Percentiles rank a stretch among this genome's conserved stretches.
Evolutionary conservation across 352 stramenopile genomes (phyloP).

Genomic region (Phytopythium sindhum): DNA sequence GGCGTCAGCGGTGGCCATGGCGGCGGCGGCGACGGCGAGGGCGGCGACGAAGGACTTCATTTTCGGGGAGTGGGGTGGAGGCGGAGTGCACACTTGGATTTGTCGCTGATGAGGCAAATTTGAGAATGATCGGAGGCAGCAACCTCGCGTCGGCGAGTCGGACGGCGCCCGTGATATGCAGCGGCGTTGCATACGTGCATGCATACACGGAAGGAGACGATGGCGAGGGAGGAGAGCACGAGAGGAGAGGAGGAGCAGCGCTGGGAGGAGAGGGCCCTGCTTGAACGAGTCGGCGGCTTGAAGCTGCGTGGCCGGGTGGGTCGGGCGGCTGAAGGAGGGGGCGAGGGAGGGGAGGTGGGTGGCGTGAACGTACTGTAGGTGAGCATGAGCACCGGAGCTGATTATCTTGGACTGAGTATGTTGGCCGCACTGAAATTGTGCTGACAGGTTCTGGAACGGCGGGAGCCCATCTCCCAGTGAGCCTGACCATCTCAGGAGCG

Average conservation of each 20-base stretch:
- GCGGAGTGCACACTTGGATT: conserved; percentile 10
- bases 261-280: too few relatives aligned
- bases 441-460: not conserved
- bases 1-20: conserved; percentile 16
- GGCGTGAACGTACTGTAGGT: too few relatives aligned
- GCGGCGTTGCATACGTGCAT: too few relatives aligned
- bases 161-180: too few relatives aligned
- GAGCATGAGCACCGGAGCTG: not conserved
- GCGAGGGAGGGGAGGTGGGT: too few relatives aligned
- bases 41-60: conserved; percentile 25
- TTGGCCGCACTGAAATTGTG: not conserved
- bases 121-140: conserved; percentile 6
- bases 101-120: conserved; percentile 35
- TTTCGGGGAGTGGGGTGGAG: conserved; percentile 8
- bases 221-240: not conserved
- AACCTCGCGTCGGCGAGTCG: not conserved
- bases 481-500: not conserved
- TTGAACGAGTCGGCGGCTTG: too few relatives aligned
- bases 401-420: not conserved
- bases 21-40: conserved; percentile 10
- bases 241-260: too few relatives aligned
- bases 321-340: too few relatives aligned
- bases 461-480: not conserved
- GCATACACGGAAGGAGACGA: not conserved
- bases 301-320: too few relatives aligned